Evolutionary conservation across 2,329 filamentous ascomycete genomes (phyloP), one percentile per base, ranked within the genome.

Genomic region (Penicillium polonicum): DNA sequence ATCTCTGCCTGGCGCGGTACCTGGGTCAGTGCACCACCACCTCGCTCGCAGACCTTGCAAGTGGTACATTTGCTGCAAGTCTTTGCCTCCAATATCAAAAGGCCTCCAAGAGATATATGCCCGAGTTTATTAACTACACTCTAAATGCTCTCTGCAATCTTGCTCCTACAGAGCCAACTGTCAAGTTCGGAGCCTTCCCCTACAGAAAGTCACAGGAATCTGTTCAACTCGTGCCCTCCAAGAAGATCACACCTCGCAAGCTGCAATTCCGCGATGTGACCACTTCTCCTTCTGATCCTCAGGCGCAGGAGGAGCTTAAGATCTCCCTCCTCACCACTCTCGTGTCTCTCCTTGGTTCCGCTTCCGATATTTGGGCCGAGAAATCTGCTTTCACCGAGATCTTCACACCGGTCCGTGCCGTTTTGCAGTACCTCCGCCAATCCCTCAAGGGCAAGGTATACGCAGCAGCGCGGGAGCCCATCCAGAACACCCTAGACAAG

Each of bases 31-130:
- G 87, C 55, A 81, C 88, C 0, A 86, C 91, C 0, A 80, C 84
- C 43, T 80, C 78, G 8, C 74, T 91, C 4, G 77, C 82, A 8
- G 89, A 94, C 64, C 84, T 90, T 59, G 83, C 85, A 4, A 87
- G 82, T 3, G 94, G 94, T 12, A 84, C 87, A 9, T 97, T 91
- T 71, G 77, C 96, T n/a, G 85, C 86, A 33, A 90, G 89, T 23
- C 79, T 97, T 38, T 87, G 85, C 50, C 74, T 96, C 29, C 88
- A 93, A 70, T 97, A 95, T 74, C 91, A 97, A 75, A 80, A 82
- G 36, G 79, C 93, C 7, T 88, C 93, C 5, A 94, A 92, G 78
- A 84, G 94, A 67, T 96, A 93, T 74, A 82, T 97, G 46, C 94
- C 94, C 0, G 94, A 99, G 75, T 83, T 92, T 33, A 81, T 96